Conservation (phyloP, 306 rosid genomes). For the Glycine latifolia region DNA sequence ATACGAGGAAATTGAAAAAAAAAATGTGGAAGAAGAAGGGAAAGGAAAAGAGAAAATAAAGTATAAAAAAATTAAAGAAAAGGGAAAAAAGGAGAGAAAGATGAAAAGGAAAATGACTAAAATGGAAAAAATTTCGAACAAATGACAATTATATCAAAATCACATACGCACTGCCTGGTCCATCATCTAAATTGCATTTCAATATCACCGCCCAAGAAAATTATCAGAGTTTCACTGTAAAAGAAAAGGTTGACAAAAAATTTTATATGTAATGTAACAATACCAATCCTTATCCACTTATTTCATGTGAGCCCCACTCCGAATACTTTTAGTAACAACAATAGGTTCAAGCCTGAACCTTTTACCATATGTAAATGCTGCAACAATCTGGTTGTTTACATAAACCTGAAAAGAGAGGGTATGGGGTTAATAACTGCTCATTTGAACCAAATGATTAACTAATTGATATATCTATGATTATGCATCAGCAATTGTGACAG, state of each 20-base stretch:
- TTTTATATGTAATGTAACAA: conserved; percentile 36
- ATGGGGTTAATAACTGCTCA: not conserved
- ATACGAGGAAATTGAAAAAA: too few relatives aligned
- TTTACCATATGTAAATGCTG: conserved; percentile 35
- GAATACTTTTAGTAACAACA: too few relatives aligned
- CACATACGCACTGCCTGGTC: conserved; percentile 12
- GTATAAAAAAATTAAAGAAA: too few relatives aligned
- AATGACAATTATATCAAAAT: conserved; percentile 31
- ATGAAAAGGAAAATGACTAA: too few relatives aligned
- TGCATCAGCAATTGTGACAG: not conserved
- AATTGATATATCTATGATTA: not conserved
- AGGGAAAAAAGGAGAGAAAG: too few relatives aligned
- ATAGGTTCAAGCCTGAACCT: not conserved
- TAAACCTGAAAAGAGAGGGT: conserved; percentile 30
- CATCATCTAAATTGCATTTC: conserved; percentile 41
- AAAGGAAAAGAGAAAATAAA: too few relatives aligned
- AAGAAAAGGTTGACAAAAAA: conserved; percentile 35
- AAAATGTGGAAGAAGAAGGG: too few relatives aligned
- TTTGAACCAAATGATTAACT: not conserved
- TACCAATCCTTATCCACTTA: conserved; percentile 29
- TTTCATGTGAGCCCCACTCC: not conserved
- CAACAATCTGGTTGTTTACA: not conserved
- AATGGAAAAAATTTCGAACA: not conserved
- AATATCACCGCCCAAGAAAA: conserved; percentile 17
- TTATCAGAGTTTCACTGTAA: conserved; percentile 30